Evolutionary conservation across 129 eudicot species (phyloP).

Genomic region (Flaveria ramosissima): DNA sequence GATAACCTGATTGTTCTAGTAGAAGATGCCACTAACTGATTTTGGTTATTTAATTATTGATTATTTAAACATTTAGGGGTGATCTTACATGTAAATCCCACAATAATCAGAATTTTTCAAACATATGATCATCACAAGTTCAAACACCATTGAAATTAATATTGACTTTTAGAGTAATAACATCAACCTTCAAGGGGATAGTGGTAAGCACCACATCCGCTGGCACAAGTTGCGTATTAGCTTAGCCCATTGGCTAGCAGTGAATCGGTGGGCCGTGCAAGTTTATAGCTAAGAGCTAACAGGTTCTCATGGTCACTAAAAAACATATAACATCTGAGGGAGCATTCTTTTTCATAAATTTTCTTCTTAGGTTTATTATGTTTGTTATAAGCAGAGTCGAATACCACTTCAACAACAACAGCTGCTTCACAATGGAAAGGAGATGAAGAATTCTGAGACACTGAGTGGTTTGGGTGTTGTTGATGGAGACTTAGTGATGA

Average conservation of each 20-base stretch:
- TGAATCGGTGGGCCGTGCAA: neutral
- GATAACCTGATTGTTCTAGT: neutral
- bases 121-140: neutral
- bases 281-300: neutral
- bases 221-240: no score
- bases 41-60: neutral
- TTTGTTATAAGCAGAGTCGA: constrained; percentile 48
- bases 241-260: neutral
- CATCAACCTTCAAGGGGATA: neutral
- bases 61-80: neutral
- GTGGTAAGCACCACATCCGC: no score
- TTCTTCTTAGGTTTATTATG: neutral
- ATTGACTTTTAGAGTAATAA: neutral
- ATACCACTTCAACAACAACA: constrained; percentile 83
- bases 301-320: neutral
- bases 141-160: neutral
- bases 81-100: constrained; percentile 1
- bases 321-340: neutral
- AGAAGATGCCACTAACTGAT: neutral
- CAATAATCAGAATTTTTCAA: neutral
- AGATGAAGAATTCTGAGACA: constrained; percentile 75
- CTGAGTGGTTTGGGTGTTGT: constrained; percentile 72
- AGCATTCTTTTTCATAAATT: neutral
- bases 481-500: constrained; percentile 95
- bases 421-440: constrained; percentile 79